phyloP scores from a whole-genome alignment of 371 early-diverging fungal genomes.

The Amoeboaphelidium occidentale region DNA sequence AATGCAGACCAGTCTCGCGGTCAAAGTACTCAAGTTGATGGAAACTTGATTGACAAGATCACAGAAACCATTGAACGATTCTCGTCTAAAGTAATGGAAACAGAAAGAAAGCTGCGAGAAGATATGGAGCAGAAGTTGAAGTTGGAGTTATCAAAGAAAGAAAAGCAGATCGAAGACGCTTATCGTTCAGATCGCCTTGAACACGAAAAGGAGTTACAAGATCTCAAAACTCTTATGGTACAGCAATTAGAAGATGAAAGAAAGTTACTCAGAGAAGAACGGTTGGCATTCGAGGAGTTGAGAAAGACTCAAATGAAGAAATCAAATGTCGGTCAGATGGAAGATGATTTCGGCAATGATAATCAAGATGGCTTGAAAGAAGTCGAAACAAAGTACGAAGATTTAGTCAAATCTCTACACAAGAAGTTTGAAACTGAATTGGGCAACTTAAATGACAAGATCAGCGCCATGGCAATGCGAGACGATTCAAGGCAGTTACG shows the following conservation, averaged over 20 bases:
- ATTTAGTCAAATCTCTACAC: too few relatives aligned
- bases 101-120: slow-evolving; percentile 7
- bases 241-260: neutral
- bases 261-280: neutral
- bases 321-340: too few relatives aligned
- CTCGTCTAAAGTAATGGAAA: slow-evolving; percentile 7
- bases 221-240: slow-evolving; percentile 4
- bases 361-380: too few relatives aligned
- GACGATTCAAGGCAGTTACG: too few relatives aligned
- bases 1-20: neutral
- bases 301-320: too few relatives aligned
- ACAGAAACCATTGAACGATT: slow-evolving; percentile 12
- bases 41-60: slow-evolving; percentile 7
- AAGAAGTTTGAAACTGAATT: too few relatives aligned
- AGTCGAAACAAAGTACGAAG: too few relatives aligned
- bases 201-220: slow-evolving; percentile 14
- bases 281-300: neutral
- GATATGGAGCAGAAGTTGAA: slow-evolving; percentile 9
- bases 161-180: slow-evolving; percentile 7
- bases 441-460: too few relatives aligned
- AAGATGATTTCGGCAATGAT: too few relatives aligned
- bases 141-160: slow-evolving; percentile 3
- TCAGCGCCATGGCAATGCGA: too few relatives aligned
- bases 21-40: too few relatives aligned
- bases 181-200: slow-evolving; percentile 10